Percentiles rank a stretch among this genome's conserved stretches.
Evolutionary conservation across 78 protist species (phyloP).

Genomic region (Emiliania huxleyi): DNA sequence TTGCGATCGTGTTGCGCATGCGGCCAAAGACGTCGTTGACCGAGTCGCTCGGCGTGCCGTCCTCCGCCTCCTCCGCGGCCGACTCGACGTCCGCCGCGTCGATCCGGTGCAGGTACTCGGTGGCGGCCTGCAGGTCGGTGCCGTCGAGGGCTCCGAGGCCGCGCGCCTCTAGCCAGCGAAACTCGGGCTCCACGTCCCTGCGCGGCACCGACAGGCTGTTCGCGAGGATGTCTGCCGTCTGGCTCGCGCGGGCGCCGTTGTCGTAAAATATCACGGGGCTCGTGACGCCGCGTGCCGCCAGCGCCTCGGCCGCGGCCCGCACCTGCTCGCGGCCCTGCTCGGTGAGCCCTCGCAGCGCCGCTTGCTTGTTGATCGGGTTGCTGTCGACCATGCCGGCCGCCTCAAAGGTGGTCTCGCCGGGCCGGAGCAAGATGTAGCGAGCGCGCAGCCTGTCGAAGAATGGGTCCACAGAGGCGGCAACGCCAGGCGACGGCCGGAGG

Average conservation of each 20-base stretch:
- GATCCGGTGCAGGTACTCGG: background rate
- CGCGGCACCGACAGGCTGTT: background rate
- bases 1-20: background rate
- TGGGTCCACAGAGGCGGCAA: no score
- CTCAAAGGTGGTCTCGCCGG: background rate
- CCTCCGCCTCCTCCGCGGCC: background rate
- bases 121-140: background rate
- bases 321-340: background rate
- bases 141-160: conserved; percentile 15
- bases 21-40: background rate
- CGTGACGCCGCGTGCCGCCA: background rate
- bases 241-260: background rate
- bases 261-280: background rate
- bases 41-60: conserved; percentile 11
- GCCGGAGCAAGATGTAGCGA: background rate
- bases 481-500: no score
- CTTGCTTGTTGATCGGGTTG: background rate
- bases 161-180: background rate
- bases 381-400: background rate
- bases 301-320: background rate
- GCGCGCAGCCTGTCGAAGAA: background rate
- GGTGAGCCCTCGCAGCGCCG: background rate
- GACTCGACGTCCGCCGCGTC: background rate
- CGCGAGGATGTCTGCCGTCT: background rate
- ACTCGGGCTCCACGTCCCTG: background rate